These are phyloP conservation scores for Phytophthora colocasiae DNA, from an alignment of 352 stramenopile species.

Conservation along the genomic window DNA sequence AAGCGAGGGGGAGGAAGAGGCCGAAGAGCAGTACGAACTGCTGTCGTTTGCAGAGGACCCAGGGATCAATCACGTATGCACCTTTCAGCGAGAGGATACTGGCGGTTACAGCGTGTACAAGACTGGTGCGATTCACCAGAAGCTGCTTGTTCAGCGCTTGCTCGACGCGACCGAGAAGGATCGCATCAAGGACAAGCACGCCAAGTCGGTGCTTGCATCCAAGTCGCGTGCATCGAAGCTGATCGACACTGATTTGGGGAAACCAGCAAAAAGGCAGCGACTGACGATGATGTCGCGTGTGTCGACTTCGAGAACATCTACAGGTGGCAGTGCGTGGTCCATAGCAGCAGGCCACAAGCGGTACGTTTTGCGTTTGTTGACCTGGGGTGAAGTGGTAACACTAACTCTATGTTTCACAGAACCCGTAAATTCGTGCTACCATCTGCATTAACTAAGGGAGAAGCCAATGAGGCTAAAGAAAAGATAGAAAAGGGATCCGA, in stretches of 20 bases:
- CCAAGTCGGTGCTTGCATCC: conserved; percentile 73
- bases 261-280: conserved; percentile 30
- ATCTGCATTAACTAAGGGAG: conserved; percentile 47
- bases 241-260: conserved; percentile 38
- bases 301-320: conserved; percentile 11
- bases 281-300: conserved; percentile 22
- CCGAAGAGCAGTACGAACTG: conserved; percentile 69
- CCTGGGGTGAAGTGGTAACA: not conserved
- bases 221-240: conserved; percentile 77
- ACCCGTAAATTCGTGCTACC: conserved; percentile 33
- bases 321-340: conserved; percentile 26
- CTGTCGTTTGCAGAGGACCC: conserved; percentile 79
- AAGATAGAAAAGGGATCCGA: conserved; percentile 52
- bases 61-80: conserved; percentile 71
- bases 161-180: conserved; percentile 80
- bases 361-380: conserved; percentile 15
- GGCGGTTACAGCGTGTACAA: conserved; percentile 66
- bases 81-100: conserved; percentile 45
- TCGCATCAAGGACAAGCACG: conserved; percentile 84
- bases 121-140: conserved; percentile 73
- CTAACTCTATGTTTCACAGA: conserved; percentile 1
- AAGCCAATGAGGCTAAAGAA: conserved; percentile 40
- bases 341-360: conserved; percentile 22
- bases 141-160: conserved; percentile 82
- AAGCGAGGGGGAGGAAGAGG: conserved; percentile 22